A percentile compares a stretch with the other conserved stretches of the same genome.
Evolutionary conservation across 305 asterid species (phyloP).

Genomic region (Plantago rigida): DNA sequence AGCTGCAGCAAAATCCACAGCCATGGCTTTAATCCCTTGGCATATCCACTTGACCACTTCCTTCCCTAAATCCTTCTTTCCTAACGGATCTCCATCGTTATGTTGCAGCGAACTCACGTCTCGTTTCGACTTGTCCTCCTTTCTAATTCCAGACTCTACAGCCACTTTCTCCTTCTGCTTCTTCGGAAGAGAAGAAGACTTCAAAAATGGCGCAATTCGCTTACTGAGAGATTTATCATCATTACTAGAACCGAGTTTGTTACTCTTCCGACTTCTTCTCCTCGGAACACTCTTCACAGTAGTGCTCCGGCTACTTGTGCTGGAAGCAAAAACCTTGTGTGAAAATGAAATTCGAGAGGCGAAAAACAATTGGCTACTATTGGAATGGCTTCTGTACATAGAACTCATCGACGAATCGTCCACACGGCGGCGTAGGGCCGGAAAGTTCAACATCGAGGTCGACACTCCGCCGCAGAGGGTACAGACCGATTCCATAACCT

Average conservation of each 20-base stretch:
- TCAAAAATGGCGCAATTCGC: neutral
- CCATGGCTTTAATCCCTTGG: slow-evolving; percentile 88
- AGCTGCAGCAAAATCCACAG: slow-evolving; percentile 53
- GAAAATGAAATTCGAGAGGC: neutral
- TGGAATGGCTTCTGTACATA: too few species aligned
- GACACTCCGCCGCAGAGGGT: slow-evolving; percentile 52
- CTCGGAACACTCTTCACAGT: neutral
- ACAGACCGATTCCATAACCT: slow-evolving; percentile 55
- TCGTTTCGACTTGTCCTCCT: neutral
- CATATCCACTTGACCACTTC: slow-evolving; percentile 66
- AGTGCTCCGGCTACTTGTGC: neutral
- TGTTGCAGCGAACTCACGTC: slow-evolving; percentile 38
- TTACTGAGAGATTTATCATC: slow-evolving; percentile 13
- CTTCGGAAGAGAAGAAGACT: slow-evolving; percentile 18
- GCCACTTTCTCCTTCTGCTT: slow-evolving; percentile 12
- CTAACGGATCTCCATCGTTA: slow-evolving; percentile 71
- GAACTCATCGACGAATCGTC: neutral
- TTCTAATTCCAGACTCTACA: neutral
- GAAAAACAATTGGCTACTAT: neutral
- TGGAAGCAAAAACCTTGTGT: neutral
- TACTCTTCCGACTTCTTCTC: neutral
- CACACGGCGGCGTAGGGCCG: slow-evolving; percentile 26
- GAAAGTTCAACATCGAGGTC: slow-evolving; percentile 34
- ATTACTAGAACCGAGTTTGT: slow-evolving; percentile 6
- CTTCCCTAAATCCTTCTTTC: slow-evolving; percentile 76